Base-by-base conservation (phyloP, 106 monocot genomes). In the Dendrobium chrysotoxum region DNA sequence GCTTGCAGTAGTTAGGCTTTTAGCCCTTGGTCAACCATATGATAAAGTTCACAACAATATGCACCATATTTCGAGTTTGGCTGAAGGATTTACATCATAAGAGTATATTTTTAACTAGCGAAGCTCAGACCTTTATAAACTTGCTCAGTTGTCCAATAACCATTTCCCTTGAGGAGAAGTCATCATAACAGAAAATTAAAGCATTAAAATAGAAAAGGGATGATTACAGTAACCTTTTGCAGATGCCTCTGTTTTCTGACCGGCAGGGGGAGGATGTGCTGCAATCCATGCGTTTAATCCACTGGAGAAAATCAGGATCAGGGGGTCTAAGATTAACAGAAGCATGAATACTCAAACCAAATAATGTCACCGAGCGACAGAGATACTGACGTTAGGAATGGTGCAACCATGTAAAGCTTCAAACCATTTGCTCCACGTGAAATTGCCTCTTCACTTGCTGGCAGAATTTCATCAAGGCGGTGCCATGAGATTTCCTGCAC, bases 361-460 rank as follows among this genome's bases (percentile, higher is more conserved):
- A 41, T 38, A 26, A 28, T 61, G 23, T 21, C 40, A 12, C 40
- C 72, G 21, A 74, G n/a, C 8, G 41, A 41, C 21, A 46, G 25
- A 81, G n/a, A 77, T 54, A 86, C 92, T 88, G 20, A 98, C 98
- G 57, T 84, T 81, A 95, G 53, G 77, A 98, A 98, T 7, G 95
- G 98, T 11, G 92, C 94, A 77, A 98, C 98, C 98, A 98, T 98
- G 83, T 95, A 98, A 68, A 98, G 98, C 83, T 95, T 98, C 83
- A 98, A 82, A 20, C 98, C 98, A 85, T 88, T 98, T 74, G 76
- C 76, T 67, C 84, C 92, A 54, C 94, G 94, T 45, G 94, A 92
- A 21, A 83, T 83, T 78, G 81, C 83, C 40, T 92, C 91, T 78
- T 98, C 92, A 50, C 90, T 77, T 77, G 89, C 87, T 75, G 97